Evolutionary conservation across 306 rosid genomes (phyloP).

Genomic region (Fragaria vesca): DNA sequence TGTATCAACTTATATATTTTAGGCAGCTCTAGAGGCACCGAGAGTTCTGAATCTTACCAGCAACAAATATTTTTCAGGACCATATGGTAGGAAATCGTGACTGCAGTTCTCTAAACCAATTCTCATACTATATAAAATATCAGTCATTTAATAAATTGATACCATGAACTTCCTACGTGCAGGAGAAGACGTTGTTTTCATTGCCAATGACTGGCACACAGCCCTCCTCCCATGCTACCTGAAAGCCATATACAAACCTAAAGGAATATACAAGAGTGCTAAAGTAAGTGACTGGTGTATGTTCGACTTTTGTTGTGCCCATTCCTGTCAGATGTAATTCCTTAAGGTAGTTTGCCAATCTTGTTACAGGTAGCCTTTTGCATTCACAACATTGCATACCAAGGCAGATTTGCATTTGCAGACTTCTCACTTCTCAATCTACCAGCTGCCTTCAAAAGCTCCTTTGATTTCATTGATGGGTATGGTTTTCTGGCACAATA

Average conservation of each 20-base stretch:
- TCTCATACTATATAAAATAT: background rate
- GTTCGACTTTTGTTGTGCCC: slow-evolving; percentile 4
- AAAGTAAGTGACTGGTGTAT: slow-evolving; percentile 40
- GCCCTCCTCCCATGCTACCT: slow-evolving; percentile 70
- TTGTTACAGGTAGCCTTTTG: slow-evolving; percentile 59
- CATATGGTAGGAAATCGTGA: slow-evolving; percentile 54
- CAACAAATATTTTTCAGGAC: slow-evolving; percentile 64
- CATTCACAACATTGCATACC: slow-evolving; percentile 87
- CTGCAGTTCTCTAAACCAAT: background rate
- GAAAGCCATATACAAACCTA: slow-evolving; percentile 50
- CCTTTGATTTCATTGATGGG: slow-evolving; percentile 86
- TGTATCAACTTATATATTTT: slow-evolving; percentile 4
- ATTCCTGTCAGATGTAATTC: slow-evolving; percentile 12
- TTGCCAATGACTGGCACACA: slow-evolving; percentile 89
- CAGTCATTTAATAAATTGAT: background rate
- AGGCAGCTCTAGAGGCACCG: slow-evolving; percentile 84
- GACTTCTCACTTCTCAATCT: slow-evolving; percentile 65
- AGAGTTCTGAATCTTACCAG: slow-evolving; percentile 55
- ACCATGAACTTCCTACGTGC: slow-evolving; percentile 21
- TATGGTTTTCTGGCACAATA: slow-evolving; percentile 27
- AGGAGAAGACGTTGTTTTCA: slow-evolving; percentile 74
- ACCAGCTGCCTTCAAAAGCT: slow-evolving; percentile 56
- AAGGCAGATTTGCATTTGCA: slow-evolving; percentile 61
- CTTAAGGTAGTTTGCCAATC: slow-evolving; percentile 18
- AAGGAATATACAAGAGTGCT: slow-evolving; percentile 57